Evolutionary conservation across 768 basidiomycete genomes (phyloP), one percentile per base, ranked within the genome.

Genomic region (Tulasnella sp.): DNA sequence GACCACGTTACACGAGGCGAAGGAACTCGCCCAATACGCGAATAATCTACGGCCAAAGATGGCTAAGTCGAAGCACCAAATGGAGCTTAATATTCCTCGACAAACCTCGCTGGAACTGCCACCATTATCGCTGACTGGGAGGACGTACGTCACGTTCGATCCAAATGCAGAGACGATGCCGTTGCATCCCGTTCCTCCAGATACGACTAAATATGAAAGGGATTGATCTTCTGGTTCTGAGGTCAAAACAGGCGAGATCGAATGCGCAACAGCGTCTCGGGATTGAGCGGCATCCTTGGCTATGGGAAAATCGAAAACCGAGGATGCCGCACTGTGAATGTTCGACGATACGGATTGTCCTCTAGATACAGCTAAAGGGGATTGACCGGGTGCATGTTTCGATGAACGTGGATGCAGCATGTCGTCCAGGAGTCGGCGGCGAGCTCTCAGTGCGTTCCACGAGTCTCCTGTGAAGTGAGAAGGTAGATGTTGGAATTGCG

Each of bases 121-220:
- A 1, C 97, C 97, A 85, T 98, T 96, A 84, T 98, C 97, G 8
- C 96, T 97, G 44, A 98, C 95, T 7, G 97, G 97, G 46, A 98
- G 88, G 37, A 96, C 92, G 84, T 96, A 96, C 84, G 91, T 93
- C 34, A 94, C 92, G 81, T 88, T 84, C 24, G 88, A 86, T 3
- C 89, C 89, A 84, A 98, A 98, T 3, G 96, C 95, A 58, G 93
- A 88, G 83, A 95, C 96, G 82, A 98, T 93, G 31, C 94, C 90
- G 84, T 98, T 98, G 75, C 96, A 95, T 60, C 96, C 96, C 46
- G 96, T 96, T n/a, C 96, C 96, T 0, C 96, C 96, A 75, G 95
- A 96, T 78, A 98, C 90, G 75, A 98, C 90, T 9, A 96, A 85
- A 58, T 81, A 81, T 24, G 81, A 81, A 28, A 6, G 2, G 22